Evolutionary conservation across 2,329 filamentous ascomycete species (phyloP), one percentile per base, ranked within the genome.

Genomic region (Cladophialophora immunda): DNA sequence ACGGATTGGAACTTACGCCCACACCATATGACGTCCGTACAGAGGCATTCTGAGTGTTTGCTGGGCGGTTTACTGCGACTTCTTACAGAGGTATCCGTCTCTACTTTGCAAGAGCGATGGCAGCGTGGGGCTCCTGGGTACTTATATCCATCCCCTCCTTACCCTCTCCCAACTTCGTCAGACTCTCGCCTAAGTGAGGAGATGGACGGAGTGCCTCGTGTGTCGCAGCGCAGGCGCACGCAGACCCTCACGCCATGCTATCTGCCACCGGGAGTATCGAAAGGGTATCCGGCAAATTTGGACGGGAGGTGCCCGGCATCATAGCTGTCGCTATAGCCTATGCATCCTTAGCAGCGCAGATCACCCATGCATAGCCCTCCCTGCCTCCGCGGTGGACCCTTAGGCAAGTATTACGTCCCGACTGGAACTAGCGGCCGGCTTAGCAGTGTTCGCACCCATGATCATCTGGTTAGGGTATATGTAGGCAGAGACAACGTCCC

Each of bases 1-100:
- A 54, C 7, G 52, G 19, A 32, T 5, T 54, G 8, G 25, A 7
- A 54, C 52, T 29, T 54, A 54, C 52, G 52, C 52, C 52, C 52
- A 54, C 2, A 54, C 52, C 52, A 54, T 54, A 54, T 54, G 25
- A 32, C 52, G 52, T 54, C 52, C 52, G 52, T 54, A 54, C 52
- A 54, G 30, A 54, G 52, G 52, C 52, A 54, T 54, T 54, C 22
- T 29, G 29, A 17, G 8, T 11, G 2, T 6, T 29, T 15, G 22
- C 11, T 25, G 52, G n/a, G 38, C 34, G 38, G 2, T 19, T 19
- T 5, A n/a, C n/a, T n/a, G n/a, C n/a, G 17, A 7, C 7, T 19
- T 30, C 29, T 22, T 22, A 45, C 38, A 19, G 11, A 45, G 38
- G n/a, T 8, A 19, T 9, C 17, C 7, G 38, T 45, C 38, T 45